Evolutionary conservation across 805 yeast genomes (phyloP), one percentile per base, ranked within the genome.

Genomic region (Saccharomycopsis sp.): DNA sequence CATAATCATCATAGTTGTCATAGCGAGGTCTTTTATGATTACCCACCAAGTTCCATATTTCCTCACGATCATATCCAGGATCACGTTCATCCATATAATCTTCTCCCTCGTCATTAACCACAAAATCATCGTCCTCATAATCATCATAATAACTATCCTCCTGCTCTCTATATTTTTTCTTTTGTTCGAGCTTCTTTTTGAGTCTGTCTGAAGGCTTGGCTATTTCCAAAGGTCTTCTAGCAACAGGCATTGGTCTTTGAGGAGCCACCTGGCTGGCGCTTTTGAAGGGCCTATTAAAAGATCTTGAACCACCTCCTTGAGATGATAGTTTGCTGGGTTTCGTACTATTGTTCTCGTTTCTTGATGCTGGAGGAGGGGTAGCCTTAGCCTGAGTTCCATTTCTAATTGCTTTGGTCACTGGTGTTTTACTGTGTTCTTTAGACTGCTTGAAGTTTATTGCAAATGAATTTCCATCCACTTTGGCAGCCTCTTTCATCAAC

Each of bases 31-130:
- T 74, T 56, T 78, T 75, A 59, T 77, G 77, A 2, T 91, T 89
- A 66, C 83, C 85, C 70, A 91, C 87, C 70, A 92, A 79, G 18
- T 84, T 81, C 97, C 97, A 90, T 52, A 92, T 91, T 69, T 91
- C 97, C 62, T 87, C 91, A 50, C 92, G 73, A 64, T 89, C 88
- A 63, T 87, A 88, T 2, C 83, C 90, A 2, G 68, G 70, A 16
- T 55, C 57, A 18, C 62, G 69, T 34, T 62, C 64, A 34, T 67
- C 71, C 50, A 68, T 72, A n/a, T 54, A 12, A 8, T 58, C 61
- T 29, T 70, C 77, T 4, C 77, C 84, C 4, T 76, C 82, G 57
- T 82, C 88, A 53, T 80, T 79, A 8, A 77, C 90, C 40, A 85
- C 75, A 64, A 84, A 85, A 59, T 75, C 81, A 54, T 79, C 72